Evolutionary conservation across 805 yeast genomes (phyloP).

Genomic region (Saccharomycopsis capsularis): DNA sequence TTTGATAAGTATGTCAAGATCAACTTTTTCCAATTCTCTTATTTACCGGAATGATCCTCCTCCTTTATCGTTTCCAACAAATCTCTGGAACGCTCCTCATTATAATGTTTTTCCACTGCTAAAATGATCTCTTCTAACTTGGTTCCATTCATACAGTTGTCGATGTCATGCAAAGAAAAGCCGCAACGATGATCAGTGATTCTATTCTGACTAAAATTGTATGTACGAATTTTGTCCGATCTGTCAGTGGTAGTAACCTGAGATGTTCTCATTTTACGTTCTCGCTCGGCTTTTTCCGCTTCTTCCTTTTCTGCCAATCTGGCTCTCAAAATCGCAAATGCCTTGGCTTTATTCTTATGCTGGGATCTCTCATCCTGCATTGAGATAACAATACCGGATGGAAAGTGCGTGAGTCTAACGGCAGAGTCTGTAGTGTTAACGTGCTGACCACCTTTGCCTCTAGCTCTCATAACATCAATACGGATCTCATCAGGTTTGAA

Average conservation of each 20-base stretch:
- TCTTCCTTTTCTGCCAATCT: slow-evolving; percentile 78
- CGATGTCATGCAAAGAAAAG: slow-evolving; percentile 66
- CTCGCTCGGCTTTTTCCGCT: slow-evolving; percentile 54
- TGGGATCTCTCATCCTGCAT: slow-evolving; percentile 97
- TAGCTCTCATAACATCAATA: slow-evolving; percentile 93
- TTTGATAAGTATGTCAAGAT: too few species aligned
- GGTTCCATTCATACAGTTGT: slow-evolving; percentile 56
- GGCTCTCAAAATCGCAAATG: slow-evolving; percentile 74
- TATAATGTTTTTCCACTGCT: slow-evolving; percentile 41
- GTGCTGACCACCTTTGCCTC: slow-evolving; percentile 98
- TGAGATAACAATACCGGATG: slow-evolving; percentile 80
- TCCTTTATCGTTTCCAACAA: too few species aligned
- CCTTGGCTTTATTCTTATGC: slow-evolving; percentile 89
- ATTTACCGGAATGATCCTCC: too few species aligned
- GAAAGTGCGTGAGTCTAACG: slow-evolving; percentile 84
- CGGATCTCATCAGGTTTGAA: slow-evolving; percentile 85
- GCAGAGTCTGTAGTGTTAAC: slow-evolving; percentile 98
- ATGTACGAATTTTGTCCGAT: slow-evolving; percentile 88
- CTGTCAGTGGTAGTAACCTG: slow-evolving; percentile 89
- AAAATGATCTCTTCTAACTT: slow-evolving; percentile 50
- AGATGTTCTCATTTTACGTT: slow-evolving; percentile 59
- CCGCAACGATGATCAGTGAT: slow-evolving; percentile 93
- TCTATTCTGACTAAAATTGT: slow-evolving; percentile 87
- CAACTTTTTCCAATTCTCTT: too few species aligned
- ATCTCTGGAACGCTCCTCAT: slow-evolving; percentile 38